Evolutionary conservation across 192 early-diverging fungal genomes (phyloP).

Genomic region (Neocallimastix lanati): DNA sequence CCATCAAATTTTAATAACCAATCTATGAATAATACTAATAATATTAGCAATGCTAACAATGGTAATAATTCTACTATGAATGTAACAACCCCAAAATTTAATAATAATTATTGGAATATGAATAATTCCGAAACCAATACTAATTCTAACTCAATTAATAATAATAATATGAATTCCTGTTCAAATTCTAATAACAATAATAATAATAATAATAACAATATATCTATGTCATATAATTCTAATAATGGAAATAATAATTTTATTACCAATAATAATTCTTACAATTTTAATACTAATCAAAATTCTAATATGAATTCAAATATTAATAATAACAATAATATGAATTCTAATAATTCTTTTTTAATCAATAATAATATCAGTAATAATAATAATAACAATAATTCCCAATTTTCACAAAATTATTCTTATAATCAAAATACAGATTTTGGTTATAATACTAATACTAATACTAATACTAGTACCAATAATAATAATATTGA

Average conservation of each 20-base stretch:
- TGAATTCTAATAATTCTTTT: neutral
- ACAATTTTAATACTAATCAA: too few species aligned
- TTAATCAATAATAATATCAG: neutral
- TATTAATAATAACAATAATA: neutral
- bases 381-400: neutral
- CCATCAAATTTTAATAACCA: neutral
- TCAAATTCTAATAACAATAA: too few species aligned
- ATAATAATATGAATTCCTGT: neutral
- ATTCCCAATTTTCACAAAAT: neutral
- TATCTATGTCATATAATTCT: too few species aligned
- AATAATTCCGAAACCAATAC: too few species aligned
- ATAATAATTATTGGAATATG: too few species aligned
- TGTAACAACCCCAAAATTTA: too few species aligned
- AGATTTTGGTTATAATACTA: neutral
- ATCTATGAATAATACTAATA: neutral
- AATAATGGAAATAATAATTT: too few species aligned
- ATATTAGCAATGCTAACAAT: neutral
- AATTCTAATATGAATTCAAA: neutral
- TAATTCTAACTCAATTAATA: neutral
- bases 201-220: too few species aligned
- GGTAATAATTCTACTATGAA: too few species aligned
- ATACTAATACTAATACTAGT: neutral
- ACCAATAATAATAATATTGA: neutral
- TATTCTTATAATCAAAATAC: neutral
- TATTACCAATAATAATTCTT: too few species aligned